These are phyloP conservation scores for Trichoderma sp. DNA, from an alignment of 2,329 filamentous ascomycete species.

Conservation along the genomic window DNA sequence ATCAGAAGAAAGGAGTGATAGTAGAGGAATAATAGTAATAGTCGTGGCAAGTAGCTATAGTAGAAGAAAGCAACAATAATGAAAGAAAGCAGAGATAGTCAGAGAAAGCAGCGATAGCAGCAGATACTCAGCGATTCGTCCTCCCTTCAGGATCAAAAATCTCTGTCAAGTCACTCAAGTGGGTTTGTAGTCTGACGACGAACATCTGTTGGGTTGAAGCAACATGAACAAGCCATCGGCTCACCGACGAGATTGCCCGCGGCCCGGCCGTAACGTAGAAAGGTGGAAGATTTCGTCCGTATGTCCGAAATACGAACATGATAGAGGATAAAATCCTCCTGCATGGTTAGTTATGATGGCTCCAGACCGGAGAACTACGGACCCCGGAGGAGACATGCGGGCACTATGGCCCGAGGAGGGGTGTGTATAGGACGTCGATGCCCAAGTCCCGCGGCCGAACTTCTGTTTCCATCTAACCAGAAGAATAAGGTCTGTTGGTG, in stretches of 20 bases:
- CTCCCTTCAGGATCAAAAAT: not conserved
- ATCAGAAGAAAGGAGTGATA: not conserved
- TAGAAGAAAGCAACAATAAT: not conserved
- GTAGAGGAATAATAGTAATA: not conserved
- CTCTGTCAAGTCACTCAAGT: not conserved
- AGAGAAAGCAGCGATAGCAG: not conserved
- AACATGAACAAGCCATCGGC: not conserved
- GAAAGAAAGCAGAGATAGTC: not conserved
- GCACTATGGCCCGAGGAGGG: not conserved
- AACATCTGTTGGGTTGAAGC: not conserved
- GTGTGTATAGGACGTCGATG: not conserved
- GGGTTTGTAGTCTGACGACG: not conserved
- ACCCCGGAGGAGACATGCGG: not conserved
- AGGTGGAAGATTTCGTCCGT: not conserved
- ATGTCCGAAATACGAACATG: not conserved
- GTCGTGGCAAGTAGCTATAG: not conserved
- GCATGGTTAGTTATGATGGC: not conserved
- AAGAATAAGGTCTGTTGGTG: constrained; percentile 15
- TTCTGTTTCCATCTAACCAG: not conserved
- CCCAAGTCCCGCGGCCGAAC: not conserved
- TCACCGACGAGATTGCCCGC: not conserved
- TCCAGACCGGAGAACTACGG: not conserved
- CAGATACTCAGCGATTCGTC: not conserved
- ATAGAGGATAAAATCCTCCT: not conserved
- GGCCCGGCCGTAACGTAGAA: not conserved